Conservation (phyloP, 192 early-diverging fungal genomes). For the Backusella morwellensis region DNA sequence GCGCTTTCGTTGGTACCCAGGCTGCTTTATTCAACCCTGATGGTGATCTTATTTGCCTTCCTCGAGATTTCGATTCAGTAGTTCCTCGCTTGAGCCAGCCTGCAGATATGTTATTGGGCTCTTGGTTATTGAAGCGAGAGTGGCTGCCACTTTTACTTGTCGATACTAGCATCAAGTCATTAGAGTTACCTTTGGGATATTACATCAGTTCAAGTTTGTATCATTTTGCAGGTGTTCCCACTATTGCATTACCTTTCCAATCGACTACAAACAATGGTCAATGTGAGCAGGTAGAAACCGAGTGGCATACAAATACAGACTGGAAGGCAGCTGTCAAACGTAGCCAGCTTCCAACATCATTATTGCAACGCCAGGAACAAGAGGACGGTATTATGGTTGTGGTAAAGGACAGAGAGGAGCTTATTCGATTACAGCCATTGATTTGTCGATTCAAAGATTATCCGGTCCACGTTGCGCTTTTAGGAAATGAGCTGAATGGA, state of each 20-base stretch:
- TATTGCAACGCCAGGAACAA: slow-evolving; percentile 20
- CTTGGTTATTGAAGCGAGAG: slow-evolving; percentile 25
- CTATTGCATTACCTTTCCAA: slow-evolving; percentile 41
- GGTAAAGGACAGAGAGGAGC: slow-evolving; percentile 20
- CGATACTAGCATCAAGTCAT: neutral
- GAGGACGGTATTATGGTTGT: slow-evolving; percentile 25
- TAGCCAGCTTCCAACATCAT: slow-evolving; percentile 17
- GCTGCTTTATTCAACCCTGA: slow-evolving; percentile 31
- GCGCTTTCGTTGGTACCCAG: slow-evolving; percentile 42
- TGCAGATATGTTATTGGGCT: slow-evolving; percentile 26
- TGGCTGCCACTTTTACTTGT: slow-evolving; percentile 24
- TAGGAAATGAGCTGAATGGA: slow-evolving; percentile 14
- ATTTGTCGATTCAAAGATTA: slow-evolving; percentile 32
- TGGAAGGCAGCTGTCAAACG: slow-evolving; percentile 17
- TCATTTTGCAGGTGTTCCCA: slow-evolving; percentile 40
- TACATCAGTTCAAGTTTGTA: slow-evolving; percentile 31
- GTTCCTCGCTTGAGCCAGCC: slow-evolving; percentile 25
- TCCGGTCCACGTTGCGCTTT: neutral
- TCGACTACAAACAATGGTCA: slow-evolving; percentile 26
- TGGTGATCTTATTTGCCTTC: slow-evolving; percentile 17
- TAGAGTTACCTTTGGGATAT: slow-evolving; percentile 25
- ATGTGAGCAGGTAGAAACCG: neutral
- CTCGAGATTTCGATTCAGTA: slow-evolving; percentile 12
- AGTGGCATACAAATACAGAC: slow-evolving; percentile 21
- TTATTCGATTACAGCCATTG: slow-evolving; percentile 29